These are phyloP conservation scores for Penicillium malachiteum DNA, from an alignment of 495 filamentous ascomycete genomes.

Conservation along the genomic window DNA sequence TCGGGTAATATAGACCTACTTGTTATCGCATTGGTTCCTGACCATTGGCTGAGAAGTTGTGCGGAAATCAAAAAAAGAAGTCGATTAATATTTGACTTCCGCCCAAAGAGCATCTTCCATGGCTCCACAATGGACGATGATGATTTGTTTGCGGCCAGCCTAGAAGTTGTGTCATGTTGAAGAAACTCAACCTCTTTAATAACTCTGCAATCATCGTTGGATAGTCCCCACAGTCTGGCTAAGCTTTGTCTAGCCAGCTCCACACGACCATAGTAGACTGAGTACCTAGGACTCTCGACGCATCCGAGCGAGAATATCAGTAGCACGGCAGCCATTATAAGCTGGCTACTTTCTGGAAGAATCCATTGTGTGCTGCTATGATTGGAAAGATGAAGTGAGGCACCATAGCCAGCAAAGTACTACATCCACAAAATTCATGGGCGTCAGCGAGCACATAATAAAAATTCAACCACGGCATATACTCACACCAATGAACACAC, in stretches of 20 bases:
- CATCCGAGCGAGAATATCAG: not conserved
- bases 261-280: not conserved
- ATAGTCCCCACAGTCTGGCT: not conserved
- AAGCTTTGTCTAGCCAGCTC: not conserved
- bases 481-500: not conserved
- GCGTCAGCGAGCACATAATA: not conserved
- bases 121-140: not conserved
- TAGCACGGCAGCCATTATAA: not conserved
- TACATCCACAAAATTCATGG: not conserved
- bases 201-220: not conserved
- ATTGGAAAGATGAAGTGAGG: not conserved
- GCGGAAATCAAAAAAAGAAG: constrained; percentile 48
- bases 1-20: not conserved
- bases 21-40: constrained; percentile 57
- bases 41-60: constrained; percentile 58
- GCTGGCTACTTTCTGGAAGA: not conserved
- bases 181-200: not conserved
- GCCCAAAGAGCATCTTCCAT: constrained; percentile 62
- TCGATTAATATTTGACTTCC: constrained; percentile 58
- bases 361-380: not conserved
- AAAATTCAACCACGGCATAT: not conserved
- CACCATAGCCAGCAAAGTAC: constrained; percentile 1
- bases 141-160: not conserved
- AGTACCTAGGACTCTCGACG: not conserved
- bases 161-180: not conserved